A percentile compares a stretch with the other conserved stretches of the same genome.
phyloP scores from a whole-genome alignment of 441 rosid genomes.

The Adansonia grandidieri region DNA sequence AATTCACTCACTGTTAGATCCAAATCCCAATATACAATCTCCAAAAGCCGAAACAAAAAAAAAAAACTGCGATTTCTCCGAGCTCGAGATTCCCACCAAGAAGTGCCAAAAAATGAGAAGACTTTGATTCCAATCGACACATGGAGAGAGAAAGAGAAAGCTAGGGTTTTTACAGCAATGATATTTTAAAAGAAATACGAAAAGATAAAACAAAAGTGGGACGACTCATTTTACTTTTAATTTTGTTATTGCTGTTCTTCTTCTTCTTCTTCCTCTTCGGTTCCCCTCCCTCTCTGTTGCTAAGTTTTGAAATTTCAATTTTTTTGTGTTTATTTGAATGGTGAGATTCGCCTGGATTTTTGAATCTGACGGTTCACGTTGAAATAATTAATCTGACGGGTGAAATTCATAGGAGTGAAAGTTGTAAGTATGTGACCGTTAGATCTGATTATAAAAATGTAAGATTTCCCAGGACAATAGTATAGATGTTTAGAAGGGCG shows the following conservation, averaged over 20 bases:
- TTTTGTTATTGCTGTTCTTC: slow-evolving; percentile 18
- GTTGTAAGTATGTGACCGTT: background rate
- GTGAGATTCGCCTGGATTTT: slow-evolving; percentile 37
- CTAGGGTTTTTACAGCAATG: slow-evolving; percentile 18
- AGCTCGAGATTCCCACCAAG: slow-evolving; percentile 37
- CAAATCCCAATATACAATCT: slow-evolving; percentile 29
- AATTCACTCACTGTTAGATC: slow-evolving; percentile 50
- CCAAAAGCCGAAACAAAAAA: slow-evolving; percentile 28
- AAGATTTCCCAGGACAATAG: background rate
- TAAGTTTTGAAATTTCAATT: slow-evolving; percentile 69
- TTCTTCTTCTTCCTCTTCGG: slow-evolving; percentile 21
- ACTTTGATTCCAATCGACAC: slow-evolving; percentile 21
- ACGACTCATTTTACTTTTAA: background rate
- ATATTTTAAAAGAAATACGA: slow-evolving; percentile 12
- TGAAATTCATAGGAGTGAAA: slow-evolving; percentile 45
- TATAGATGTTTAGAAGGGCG: background rate
- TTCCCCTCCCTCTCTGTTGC: slow-evolving; percentile 68
- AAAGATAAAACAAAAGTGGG: slow-evolving; percentile 15
- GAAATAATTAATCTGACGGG: slow-evolving; percentile 41
- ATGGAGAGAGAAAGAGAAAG: background rate
- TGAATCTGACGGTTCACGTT: slow-evolving; percentile 40
- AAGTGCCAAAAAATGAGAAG: slow-evolving; percentile 17
- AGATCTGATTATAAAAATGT: slow-evolving; percentile 6
- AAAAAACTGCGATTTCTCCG: slow-evolving; percentile 29
- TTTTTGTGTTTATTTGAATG: slow-evolving; percentile 46